These are phyloP conservation scores for Papilionanthe hybrid DNA, from an alignment of 116 monocot genomes.

Conservation along the genomic window DNA sequence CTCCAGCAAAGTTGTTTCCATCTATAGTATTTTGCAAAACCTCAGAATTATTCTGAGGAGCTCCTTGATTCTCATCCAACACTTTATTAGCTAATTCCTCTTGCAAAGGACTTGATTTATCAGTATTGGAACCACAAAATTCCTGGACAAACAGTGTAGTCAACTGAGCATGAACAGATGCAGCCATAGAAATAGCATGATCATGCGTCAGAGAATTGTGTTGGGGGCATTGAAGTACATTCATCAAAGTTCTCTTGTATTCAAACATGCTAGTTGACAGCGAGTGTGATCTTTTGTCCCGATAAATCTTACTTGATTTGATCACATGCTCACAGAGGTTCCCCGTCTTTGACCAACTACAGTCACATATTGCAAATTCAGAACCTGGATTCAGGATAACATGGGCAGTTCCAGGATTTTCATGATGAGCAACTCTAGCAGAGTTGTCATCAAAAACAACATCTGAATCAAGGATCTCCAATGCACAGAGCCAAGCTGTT, in stretches of 20 bases:
- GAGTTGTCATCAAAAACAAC: conserved; percentile 36
- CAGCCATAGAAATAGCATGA: conserved; percentile 68
- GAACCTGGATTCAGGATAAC: conserved; percentile 64
- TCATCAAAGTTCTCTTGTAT: conserved; percentile 56
- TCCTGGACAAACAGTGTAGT: conserved; percentile 27
- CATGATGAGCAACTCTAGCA: conserved; percentile 40
- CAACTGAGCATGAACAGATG: conserved; percentile 57
- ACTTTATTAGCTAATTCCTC: neutral
- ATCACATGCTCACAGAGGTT: conserved; percentile 85
- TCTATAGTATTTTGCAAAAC: no score
- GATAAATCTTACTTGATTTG: conserved; percentile 40
- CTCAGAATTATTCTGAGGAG: neutral
- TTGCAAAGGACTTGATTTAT: conserved; percentile 6
- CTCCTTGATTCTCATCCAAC: neutral
- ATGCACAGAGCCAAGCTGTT: conserved; percentile 60
- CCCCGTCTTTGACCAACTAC: conserved; percentile 71
- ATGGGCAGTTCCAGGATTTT: conserved; percentile 30
- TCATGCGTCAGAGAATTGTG: conserved; percentile 83
- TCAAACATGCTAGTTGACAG: conserved; percentile 51
- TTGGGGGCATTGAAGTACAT: conserved; percentile 53
- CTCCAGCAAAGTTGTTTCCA: neutral
- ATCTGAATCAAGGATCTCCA: conserved; percentile 61
- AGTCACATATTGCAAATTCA: conserved; percentile 86
- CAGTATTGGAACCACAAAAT: neutral
- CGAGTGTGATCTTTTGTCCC: conserved; percentile 30